Conservation (phyloP, 2,329 filamentous ascomycete genomes). For the Arthrocladium fulminans region DNA sequence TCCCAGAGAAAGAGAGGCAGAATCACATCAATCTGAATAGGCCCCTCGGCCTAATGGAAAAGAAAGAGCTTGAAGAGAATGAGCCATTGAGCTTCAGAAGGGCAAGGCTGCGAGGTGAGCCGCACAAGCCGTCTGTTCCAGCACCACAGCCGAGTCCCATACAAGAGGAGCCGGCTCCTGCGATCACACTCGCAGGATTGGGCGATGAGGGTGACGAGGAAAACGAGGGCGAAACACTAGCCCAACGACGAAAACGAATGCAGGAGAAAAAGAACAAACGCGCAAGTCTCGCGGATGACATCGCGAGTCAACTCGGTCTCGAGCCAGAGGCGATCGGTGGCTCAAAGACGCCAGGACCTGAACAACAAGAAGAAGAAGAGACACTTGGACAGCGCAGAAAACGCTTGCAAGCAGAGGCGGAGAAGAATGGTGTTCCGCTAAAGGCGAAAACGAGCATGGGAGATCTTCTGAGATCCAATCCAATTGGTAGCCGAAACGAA, state of each 20-base stretch:
- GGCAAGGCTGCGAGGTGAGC: slow-evolving; percentile 60
- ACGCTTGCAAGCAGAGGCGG: slow-evolving; percentile 36
- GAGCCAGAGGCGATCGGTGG: slow-evolving; percentile 18
- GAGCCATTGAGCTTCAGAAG: slow-evolving; percentile 75
- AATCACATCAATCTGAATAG: slow-evolving; percentile 26
- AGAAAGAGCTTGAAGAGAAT: slow-evolving; percentile 79
- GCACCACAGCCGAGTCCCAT: slow-evolving; percentile 24
- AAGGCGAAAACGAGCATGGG: slow-evolving; percentile 36
- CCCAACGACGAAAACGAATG: slow-evolving; percentile 35
- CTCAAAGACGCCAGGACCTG: slow-evolving; percentile 22
- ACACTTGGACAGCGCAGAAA: slow-evolving; percentile 39
- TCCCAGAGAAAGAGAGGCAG: slow-evolving; percentile 40
- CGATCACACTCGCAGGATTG: neutral
- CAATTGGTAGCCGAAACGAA: slow-evolving; percentile 27
- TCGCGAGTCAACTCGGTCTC: slow-evolving; percentile 34
- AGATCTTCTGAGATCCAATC: slow-evolving; percentile 46
- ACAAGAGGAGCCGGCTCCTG: slow-evolving; percentile 4
- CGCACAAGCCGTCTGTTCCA: slow-evolving; percentile 25
- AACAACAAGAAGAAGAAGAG: slow-evolving; percentile 27
- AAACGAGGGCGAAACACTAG: slow-evolving; percentile 38
- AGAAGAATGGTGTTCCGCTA: slow-evolving; percentile 11
- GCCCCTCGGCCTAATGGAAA: slow-evolving; percentile 47
- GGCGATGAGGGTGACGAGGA: slow-evolving; percentile 14
- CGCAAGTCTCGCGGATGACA: slow-evolving; percentile 28
- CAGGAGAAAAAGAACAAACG: slow-evolving; percentile 28